phyloP scores from a whole-genome alignment of 1,284 basidiomycete species.

The Farysia itapuensis region DNA sequence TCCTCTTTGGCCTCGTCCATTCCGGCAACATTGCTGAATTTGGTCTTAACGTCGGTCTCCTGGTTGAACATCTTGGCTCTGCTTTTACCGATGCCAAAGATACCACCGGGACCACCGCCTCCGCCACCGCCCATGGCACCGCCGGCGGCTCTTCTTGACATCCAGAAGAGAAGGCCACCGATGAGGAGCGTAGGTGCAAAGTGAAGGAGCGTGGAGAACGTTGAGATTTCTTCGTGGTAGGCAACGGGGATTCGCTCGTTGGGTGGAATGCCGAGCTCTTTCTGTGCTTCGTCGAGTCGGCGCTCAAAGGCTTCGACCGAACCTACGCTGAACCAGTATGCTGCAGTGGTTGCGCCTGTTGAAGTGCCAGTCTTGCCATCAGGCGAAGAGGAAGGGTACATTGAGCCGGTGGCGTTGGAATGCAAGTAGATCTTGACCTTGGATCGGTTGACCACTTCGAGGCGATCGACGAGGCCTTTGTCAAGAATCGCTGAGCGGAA shows the following conservation, averaged over 20 bases:
- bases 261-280: conserved; percentile 85
- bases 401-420: conserved; percentile 76
- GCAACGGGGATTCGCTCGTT: conserved; percentile 93
- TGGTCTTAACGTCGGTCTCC: conserved; percentile 89
- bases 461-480: conserved; percentile 91
- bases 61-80: conserved; percentile 95
- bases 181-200: conserved; percentile 92
- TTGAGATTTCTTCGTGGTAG: conserved; percentile 91
- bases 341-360: conserved; percentile 24
- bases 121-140: conserved; percentile 57
- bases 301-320: conserved; percentile 96
- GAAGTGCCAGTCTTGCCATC: conserved; percentile 2
- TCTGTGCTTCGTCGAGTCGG: conserved; percentile 88
- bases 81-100: conserved; percentile 97
- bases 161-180: conserved; percentile 85
- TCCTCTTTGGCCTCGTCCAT: conserved; percentile 99
- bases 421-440: conserved; percentile 81
- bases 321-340: conserved; percentile 93
- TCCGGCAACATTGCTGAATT: conserved; percentile 94
- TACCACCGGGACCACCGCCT: conserved; percentile 73
- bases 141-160: conserved; percentile 73
- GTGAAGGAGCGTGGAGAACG: conserved; percentile 78
- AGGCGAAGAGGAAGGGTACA: conserved; percentile 57
- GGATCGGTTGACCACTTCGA: conserved; percentile 87
- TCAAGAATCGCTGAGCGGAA: conserved; percentile 93